Base-by-base conservation (phyloP, 345 rosid genomes). In the Brassica napus region DNA sequence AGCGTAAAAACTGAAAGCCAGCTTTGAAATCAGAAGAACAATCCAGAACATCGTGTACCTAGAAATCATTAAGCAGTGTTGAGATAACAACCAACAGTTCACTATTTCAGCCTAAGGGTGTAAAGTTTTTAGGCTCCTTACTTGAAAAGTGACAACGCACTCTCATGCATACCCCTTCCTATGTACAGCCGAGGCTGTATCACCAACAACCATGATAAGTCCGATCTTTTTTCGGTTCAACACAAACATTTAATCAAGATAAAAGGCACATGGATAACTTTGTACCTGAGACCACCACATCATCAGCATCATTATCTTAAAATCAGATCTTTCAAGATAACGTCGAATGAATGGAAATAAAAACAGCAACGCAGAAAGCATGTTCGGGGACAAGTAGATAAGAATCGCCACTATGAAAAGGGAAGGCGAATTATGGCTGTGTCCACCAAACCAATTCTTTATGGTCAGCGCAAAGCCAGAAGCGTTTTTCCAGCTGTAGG, bases 261-360 rank as follows among this genome's bases (percentile, higher is more conserved):
- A 54, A 68, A 32, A 15, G 49, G 55, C 64, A 69, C 23, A 75
- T 63, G 54, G 64, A 75, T 30, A 65, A 42, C 7, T 28, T 83
- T 23, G 52, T 83, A 87, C 90, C 90, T 86, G 90, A 82, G 90
- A 87, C 90, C 90, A 87, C 90, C 90, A 87, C 90, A 87, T 84
- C 77, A 84, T 72, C 71, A 87, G 77, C 87, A 75, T 87, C 74
- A 77, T 67, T 73, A 87, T 79, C 82, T 73, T 86, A 67, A 79
- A 67, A 75, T 87, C 49, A 47, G 88, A 87, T 44, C 84, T 81
- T 77, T 86, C 88, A 74, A 87, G 86, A 75, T 74, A 65, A 16
- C 90, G 86, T 28, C 86, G 86, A 65, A 87, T 67, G 79, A 83
- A 82, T 54, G 90, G 90, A 77, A 87, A 84, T 76, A 84, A 10